phyloP scores from a whole-genome alignment of 228 moss, liverwort and hornwort genomes.

The Sphagnum fallax region DNA sequence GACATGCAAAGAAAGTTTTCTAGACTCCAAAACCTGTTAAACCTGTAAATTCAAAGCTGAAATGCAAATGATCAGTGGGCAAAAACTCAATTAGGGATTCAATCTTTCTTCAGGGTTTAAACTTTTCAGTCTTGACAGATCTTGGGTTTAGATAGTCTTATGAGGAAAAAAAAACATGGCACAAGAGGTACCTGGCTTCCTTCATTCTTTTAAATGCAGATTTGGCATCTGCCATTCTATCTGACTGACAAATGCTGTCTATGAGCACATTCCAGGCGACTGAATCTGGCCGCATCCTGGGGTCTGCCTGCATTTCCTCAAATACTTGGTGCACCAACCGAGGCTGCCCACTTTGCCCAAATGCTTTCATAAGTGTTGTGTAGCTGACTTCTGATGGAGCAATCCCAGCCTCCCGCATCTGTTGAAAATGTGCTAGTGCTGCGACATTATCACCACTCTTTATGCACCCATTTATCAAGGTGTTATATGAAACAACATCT shows the following conservation, averaged over 20 bases:
- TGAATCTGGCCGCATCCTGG: conserved; percentile 68
- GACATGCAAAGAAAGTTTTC: no score
- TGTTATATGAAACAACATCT: conserved; percentile 92
- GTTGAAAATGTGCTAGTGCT: conserved; percentile 57
- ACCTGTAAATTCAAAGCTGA: no score
- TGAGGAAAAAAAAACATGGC: no score
- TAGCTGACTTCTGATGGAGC: conserved; percentile 80
- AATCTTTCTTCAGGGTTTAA: no score
- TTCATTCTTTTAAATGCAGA: conserved; percentile 62
- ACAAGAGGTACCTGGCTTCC: conserved; percentile 34
- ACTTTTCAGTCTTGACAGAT: no score
- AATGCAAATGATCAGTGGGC: no score
- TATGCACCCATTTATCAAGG: conserved; percentile 79
- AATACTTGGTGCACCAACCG: conserved; percentile 75
- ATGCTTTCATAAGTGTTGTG: conserved; percentile 94
- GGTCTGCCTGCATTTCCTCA: conserved; percentile 71
- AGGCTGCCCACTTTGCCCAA: conserved; percentile 73
- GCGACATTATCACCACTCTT: conserved; percentile 65
- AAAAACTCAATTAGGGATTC: no score
- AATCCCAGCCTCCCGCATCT: conserved; percentile 66
- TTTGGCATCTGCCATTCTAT: conserved; percentile 64
- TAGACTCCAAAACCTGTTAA: no score
- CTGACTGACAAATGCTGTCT: conserved; percentile 79
- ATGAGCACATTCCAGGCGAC: conserved; percentile 92
- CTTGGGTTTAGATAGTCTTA: no score